These are phyloP conservation scores for Yarrowia sp. DNA, from an alignment of 805 yeast species.

Conservation along the genomic window DNA sequence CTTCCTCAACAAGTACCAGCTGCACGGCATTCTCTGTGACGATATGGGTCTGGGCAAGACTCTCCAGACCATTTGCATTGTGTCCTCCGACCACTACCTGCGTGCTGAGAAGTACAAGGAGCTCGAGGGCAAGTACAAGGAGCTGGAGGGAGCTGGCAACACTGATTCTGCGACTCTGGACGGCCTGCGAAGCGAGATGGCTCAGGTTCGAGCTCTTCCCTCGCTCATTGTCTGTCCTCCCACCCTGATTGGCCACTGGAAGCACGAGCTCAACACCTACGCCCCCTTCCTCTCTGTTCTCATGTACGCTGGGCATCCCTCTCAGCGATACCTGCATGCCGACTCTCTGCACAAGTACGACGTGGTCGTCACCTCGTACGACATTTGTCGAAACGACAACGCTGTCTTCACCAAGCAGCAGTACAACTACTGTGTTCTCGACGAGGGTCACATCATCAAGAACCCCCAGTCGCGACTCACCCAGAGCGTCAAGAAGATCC, in stretches of 20 bases:
- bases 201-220: slow-evolving; percentile 73
- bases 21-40: slow-evolving; percentile 97
- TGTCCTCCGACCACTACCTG: slow-evolving; percentile 90
- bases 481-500: slow-evolving; percentile 75
- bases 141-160: slow-evolving; percentile 1
- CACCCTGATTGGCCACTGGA: slow-evolving; percentile 98
- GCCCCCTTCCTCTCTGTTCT: slow-evolving; percentile 81
- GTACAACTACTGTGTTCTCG: slow-evolving; percentile 92
- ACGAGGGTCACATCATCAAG: slow-evolving; percentile 97
- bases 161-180: not conserved
- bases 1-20: slow-evolving; percentile 86
- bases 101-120: slow-evolving; percentile 63
- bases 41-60: slow-evolving; percentile 99
- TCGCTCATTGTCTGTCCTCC: slow-evolving; percentile 94
- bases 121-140: slow-evolving; percentile 9
- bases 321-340: slow-evolving; percentile 58
- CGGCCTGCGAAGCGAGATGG: slow-evolving; percentile 50
- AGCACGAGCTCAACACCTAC: slow-evolving; percentile 85
- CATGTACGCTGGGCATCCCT: slow-evolving; percentile 93
- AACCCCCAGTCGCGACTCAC: slow-evolving; percentile 86
- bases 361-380: slow-evolving; percentile 90
- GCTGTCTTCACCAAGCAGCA: slow-evolving; percentile 57
- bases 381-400: slow-evolving; percentile 90
- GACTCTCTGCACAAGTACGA: slow-evolving; percentile 58
- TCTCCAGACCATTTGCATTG: slow-evolving; percentile 92